Percentiles rank a stretch among this genome's conserved stretches.
phyloP scores from a whole-genome alignment of 805 yeast species.

The Yamadazyma insecticola region DNA sequence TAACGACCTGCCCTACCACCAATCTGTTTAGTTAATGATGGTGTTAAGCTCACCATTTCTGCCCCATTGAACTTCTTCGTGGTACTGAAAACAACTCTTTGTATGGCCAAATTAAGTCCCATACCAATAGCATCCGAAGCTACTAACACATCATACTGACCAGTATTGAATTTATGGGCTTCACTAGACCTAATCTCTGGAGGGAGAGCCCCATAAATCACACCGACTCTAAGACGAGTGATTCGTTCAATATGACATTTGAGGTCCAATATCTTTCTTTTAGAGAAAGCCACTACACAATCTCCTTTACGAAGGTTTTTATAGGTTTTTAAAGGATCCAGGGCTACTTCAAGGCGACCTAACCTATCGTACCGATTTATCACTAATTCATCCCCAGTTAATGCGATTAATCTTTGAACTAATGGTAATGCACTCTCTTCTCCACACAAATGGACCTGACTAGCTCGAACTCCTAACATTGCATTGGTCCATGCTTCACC shows the following conservation, averaged over 20 bases:
- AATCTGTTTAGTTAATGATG: constrained; percentile 80
- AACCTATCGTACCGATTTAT: constrained; percentile 69
- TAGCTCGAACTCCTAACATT: constrained; percentile 77
- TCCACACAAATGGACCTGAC: constrained; percentile 89
- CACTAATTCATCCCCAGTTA: constrained; percentile 79
- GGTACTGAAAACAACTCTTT: constrained; percentile 71
- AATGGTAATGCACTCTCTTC: constrained; percentile 80
- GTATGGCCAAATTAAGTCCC: constrained; percentile 88
- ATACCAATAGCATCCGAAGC: constrained; percentile 98
- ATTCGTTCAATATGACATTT: constrained; percentile 64
- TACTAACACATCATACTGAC: constrained; percentile 74
- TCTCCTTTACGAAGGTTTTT: constrained; percentile 62
- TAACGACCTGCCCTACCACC: constrained; percentile 96
- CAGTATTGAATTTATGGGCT: constrained; percentile 73
- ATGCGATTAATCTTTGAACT: constrained; percentile 49
- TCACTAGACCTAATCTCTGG: constrained; percentile 90
- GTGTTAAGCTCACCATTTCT: constrained; percentile 41
- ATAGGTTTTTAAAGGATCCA: constrained; percentile 24
- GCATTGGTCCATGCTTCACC: constrained; percentile 97
- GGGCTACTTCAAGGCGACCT: constrained; percentile 61
- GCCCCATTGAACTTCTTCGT: constrained; percentile 68
- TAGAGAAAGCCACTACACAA: constrained; percentile 84
- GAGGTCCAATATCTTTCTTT: constrained; percentile 61
- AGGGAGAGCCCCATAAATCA: constrained; percentile 92
- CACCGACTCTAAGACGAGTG: constrained; percentile 70